These are phyloP conservation scores for Trichoderma reesei DNA, from an alignment of 495 filamentous ascomycete species.

Conservation along the genomic window DNA sequence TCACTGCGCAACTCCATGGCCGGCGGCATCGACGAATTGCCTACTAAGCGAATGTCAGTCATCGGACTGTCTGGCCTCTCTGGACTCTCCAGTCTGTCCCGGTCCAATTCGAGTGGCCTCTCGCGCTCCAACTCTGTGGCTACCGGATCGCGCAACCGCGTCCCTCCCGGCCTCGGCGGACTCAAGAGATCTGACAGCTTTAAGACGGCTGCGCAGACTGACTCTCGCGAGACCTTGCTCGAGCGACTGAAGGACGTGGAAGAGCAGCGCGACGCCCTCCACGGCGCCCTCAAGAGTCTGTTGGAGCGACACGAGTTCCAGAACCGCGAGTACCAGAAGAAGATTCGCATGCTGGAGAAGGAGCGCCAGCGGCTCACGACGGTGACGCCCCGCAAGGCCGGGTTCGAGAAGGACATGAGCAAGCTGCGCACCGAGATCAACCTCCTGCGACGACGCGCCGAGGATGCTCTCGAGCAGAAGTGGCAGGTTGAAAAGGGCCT, in stretches of 20 bases:
- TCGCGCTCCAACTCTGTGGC: slow-evolving; percentile 38
- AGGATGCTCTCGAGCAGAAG: slow-evolving; percentile 94
- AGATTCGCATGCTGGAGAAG: slow-evolving; percentile 59
- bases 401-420: slow-evolving; percentile 73
- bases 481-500: slow-evolving; percentile 94
- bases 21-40: slow-evolving; percentile 16
- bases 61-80: slow-evolving; percentile 6
- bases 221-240: slow-evolving; percentile 58
- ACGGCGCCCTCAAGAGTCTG: slow-evolving; percentile 73
- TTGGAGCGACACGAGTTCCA: slow-evolving; percentile 80
- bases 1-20: slow-evolving; percentile 25
- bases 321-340: slow-evolving; percentile 68
- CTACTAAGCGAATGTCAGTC: not conserved
- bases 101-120: slow-evolving; percentile 22
- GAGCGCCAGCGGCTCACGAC: slow-evolving; percentile 68
- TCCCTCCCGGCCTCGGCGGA: slow-evolving; percentile 19
- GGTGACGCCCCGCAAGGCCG: slow-evolving; percentile 57
- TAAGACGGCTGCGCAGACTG: slow-evolving; percentile 35
- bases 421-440: slow-evolving; percentile 76
- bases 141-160: slow-evolving; percentile 20
- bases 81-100: not conserved
- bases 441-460: slow-evolving; percentile 73
- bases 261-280: slow-evolving; percentile 84
- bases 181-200: slow-evolving; percentile 49
- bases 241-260: slow-evolving; percentile 90